A percentile compares a stretch with the other conserved stretches of the same genome.
These are phyloP conservation scores for Pyrenula aspistea DNA, from an alignment of 495 filamentous ascomycete genomes.

Conservation along the genomic window DNA sequence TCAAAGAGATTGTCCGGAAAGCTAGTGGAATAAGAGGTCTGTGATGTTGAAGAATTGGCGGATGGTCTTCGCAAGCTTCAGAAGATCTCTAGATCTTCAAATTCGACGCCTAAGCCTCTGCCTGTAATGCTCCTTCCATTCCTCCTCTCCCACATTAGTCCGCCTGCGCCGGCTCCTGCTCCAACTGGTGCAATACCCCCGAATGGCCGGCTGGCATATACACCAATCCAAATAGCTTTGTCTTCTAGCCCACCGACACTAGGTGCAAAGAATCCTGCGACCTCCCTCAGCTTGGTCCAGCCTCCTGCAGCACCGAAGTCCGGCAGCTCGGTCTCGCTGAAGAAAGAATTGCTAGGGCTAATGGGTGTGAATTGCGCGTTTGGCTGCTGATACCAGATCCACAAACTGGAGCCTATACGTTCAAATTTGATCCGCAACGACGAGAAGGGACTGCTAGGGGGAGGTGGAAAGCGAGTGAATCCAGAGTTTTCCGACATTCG, in stretches of 20 bases:
- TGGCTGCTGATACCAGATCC: slow-evolving; percentile 40
- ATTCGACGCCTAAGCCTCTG: slow-evolving; percentile 40
- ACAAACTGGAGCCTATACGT: slow-evolving; percentile 41
- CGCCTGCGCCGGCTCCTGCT: slow-evolving; percentile 20
- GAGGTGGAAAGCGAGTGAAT: not conserved
- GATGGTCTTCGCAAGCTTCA: too few relatives aligned
- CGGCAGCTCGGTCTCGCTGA: slow-evolving; percentile 21
- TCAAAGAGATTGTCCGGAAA: too few relatives aligned
- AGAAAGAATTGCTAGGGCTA: slow-evolving; percentile 9
- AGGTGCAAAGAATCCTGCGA: slow-evolving; percentile 41
- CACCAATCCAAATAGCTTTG: slow-evolving; percentile 43
- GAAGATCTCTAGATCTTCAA: slow-evolving; percentile 46
- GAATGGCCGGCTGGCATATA: slow-evolving; percentile 40
- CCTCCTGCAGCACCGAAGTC: slow-evolving; percentile 26
- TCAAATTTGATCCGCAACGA: slow-evolving; percentile 47
- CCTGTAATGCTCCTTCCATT: slow-evolving; percentile 22
- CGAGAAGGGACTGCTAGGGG: slow-evolving; percentile 8
- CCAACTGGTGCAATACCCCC: not conserved
- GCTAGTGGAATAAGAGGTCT: too few relatives aligned
- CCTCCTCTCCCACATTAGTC: slow-evolving; percentile 31
- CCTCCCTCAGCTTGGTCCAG: slow-evolving; percentile 47
- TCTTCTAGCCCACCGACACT: slow-evolving; percentile 39
- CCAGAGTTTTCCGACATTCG: slow-evolving; percentile 6
- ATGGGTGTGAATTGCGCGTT: not conserved
- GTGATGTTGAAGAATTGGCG: too few relatives aligned